Evolutionary conservation across 1,139 yeast species (phyloP), one percentile per base, ranked within the genome.

Genomic region (Geotrichum histeridarum): DNA sequence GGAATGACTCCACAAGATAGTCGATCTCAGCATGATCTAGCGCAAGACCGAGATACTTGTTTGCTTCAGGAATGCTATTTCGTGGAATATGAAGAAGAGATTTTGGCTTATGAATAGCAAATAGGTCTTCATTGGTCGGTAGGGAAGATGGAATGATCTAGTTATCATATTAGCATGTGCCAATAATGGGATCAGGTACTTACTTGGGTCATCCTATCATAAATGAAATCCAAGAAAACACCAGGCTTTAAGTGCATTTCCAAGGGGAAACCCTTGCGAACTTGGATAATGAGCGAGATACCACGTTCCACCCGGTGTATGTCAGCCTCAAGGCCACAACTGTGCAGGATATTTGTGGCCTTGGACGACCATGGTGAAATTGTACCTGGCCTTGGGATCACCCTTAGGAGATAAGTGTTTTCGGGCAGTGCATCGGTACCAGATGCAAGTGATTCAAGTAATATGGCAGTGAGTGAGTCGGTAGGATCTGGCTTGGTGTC

Each of bases 341-440:
- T 95, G 56, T 83, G 82, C 50, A 94, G 81, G 63, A 94, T 94
- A 71, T 93, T 93, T 47, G 99, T 91, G 38, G 99, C 99, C 73
- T 94, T 94, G 15, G 99, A 91, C 14, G 97, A 89, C 99, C 99
- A 94, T 35, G 99, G 99, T 30, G 98, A 91, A 61, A 93, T 90
- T 27, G 99, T 93, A 57, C 99, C 99, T 8, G 93, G 77, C 70
- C 99, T 82, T 48, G 99, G 99, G 56, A 91, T 77, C 54, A 94
- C 78, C 68, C 95, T 79, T 52, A 93, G 73, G 63, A 90, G 73
- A 60, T 81, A 79, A 37, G 81, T 72, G 66, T 83, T 81, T 14
- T 75, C 72, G 42, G 75, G 82, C 55, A 79, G 67, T 15, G 66
- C 59, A 27, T 51, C 50, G 1, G 64, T 51, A 42, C 60, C 55